These are phyloP conservation scores for Dendrocalamus sinicus DNA, from an alignment of 176 grass and related monocot genomes.

Conservation along the genomic window DNA sequence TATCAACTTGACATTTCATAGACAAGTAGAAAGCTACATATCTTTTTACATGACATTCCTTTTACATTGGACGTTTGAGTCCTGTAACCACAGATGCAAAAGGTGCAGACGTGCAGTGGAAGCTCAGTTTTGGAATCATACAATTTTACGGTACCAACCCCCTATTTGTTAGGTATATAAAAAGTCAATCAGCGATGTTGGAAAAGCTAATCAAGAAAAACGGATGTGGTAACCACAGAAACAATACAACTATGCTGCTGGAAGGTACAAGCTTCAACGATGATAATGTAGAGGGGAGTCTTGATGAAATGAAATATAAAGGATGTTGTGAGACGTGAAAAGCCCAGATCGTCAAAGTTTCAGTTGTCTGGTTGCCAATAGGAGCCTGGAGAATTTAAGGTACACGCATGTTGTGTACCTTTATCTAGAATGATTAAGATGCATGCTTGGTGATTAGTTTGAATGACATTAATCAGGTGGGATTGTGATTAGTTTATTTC, in stretches of 20 bases:
- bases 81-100: neutral
- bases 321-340: neutral
- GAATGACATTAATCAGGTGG: neutral
- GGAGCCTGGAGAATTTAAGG: neutral
- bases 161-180: neutral
- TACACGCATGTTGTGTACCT: neutral
- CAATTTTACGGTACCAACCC: neutral
- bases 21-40: constrained; percentile 19
- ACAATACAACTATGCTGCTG: neutral
- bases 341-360: neutral
- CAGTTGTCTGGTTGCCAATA: neutral
- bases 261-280: neutral
- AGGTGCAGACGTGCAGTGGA: neutral
- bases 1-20: constrained; percentile 31
- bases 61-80: neutral
- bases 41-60: neutral
- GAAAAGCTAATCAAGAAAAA: neutral
- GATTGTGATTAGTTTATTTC: neutral
- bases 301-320: neutral
- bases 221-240: neutral
- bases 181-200: neutral
- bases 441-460: neutral
- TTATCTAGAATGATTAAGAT: constrained; percentile 2
- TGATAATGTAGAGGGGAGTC: neutral
- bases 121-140: neutral